A percentile compares a stretch with the other conserved stretches of the same genome.
These are phyloP conservation scores for Spizellomyces punctatus DNA, from an alignment of 192 early-diverging fungal genomes.

Conservation along the genomic window DNA sequence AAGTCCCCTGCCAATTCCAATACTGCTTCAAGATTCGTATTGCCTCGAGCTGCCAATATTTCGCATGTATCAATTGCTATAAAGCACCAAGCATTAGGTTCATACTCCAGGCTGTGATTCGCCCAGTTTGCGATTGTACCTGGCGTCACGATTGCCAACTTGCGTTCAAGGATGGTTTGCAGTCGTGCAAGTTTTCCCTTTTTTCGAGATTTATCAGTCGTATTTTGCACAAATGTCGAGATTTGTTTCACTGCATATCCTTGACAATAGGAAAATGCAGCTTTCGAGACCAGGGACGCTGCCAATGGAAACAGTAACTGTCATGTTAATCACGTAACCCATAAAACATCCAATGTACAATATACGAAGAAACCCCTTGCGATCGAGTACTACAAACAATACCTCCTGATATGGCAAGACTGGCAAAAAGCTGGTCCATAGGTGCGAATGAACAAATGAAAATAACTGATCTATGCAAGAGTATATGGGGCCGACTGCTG, in stretches of 20 bases:
- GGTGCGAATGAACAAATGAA: background rate
- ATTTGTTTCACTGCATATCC: conserved; percentile 22
- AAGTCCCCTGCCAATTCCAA: conserved; percentile 12
- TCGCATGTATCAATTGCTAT: conserved; percentile 28
- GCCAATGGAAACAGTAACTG: background rate
- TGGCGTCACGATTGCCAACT: conserved; percentile 14
- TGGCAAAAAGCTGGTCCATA: conserved; percentile 70
- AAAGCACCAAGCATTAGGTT: background rate
- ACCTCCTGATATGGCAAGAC: conserved; percentile 61
- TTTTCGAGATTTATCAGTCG: conserved; percentile 11
- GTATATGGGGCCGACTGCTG: no score
- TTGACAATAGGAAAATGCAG: conserved; percentile 29
- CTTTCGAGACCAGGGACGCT: conserved; percentile 26
- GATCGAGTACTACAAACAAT: background rate
- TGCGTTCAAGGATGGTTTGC: conserved; percentile 9
- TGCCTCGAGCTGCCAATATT: conserved; percentile 24
- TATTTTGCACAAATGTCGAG: conserved; percentile 15
- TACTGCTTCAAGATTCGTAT: conserved; percentile 18
- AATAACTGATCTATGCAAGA: no score
- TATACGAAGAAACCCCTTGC: no score
- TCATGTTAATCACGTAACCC: background rate
- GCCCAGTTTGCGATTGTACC: background rate
- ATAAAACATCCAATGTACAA: no score
- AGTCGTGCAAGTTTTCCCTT: conserved; percentile 10
- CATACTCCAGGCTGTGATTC: background rate